Evolutionary conservation across 1,139 yeast genomes (phyloP).

Genomic region (Hansenula lynferdii): DNA sequence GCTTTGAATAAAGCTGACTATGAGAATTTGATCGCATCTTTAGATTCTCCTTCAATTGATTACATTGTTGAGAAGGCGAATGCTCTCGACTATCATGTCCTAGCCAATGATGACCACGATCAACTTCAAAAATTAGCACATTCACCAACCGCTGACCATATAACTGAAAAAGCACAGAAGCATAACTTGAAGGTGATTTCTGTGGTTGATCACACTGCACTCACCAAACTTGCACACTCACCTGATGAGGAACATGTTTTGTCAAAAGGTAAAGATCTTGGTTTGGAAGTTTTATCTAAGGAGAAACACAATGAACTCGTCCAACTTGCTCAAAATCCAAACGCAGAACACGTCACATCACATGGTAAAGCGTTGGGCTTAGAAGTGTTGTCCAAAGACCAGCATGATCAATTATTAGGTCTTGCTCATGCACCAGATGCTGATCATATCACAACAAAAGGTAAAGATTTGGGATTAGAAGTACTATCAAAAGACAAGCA

Average conservation of each 20-base stretch:
- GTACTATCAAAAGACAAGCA: too few species aligned
- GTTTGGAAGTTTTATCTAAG: too few species aligned
- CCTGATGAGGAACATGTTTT: constrained; percentile 11
- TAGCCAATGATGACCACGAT: constrained; percentile 25
- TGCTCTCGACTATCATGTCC: constrained; percentile 24
- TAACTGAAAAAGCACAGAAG: constrained; percentile 9
- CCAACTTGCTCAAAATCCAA: too few species aligned
- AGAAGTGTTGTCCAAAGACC: not conserved
- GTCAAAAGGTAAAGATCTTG: constrained; percentile 9
- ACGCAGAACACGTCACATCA: too few species aligned
- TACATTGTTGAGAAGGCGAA: constrained; percentile 31
- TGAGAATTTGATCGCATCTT: constrained; percentile 23
- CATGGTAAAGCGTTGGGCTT: too few species aligned
- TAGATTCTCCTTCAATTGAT: constrained; percentile 30
- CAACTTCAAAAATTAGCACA: constrained; percentile 23
- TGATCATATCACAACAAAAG: too few species aligned
- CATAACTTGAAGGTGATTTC: constrained; percentile 20
- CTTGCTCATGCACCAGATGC: too few species aligned
- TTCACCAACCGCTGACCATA: constrained; percentile 3
- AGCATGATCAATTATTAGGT: not conserved
- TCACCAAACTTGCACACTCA: constrained; percentile 12
- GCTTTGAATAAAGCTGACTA: constrained; percentile 24
- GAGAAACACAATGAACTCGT: too few species aligned
- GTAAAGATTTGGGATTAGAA: too few species aligned
- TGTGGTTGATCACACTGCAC: constrained; percentile 22